phyloP scores from a whole-genome alignment of 164 flowering plant species.

The Dillenia suffruticosa region DNA sequence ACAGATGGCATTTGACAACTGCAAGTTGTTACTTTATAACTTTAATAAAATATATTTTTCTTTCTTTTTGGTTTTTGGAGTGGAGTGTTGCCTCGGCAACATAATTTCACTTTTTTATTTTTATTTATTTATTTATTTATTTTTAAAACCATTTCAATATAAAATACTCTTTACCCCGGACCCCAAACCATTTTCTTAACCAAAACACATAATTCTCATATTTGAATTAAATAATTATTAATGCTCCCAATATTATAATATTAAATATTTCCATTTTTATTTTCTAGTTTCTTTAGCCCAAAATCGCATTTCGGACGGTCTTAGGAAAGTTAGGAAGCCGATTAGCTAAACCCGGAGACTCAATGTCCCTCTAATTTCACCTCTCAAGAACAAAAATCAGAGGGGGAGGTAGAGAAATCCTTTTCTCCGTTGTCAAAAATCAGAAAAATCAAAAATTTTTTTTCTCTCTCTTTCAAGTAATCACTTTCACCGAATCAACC shows the following conservation, averaged over 20 bases:
- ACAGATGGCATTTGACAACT: too few species aligned
- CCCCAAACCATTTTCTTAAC: slow-evolving; percentile 56
- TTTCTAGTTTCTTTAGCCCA: slow-evolving; percentile 1
- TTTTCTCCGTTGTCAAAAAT: not conserved
- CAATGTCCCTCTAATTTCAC: not conserved
- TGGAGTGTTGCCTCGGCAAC: too few species aligned
- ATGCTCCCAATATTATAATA: slow-evolving; percentile 13
- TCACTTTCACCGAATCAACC: slow-evolving; percentile 1
- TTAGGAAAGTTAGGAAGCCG: slow-evolving; percentile 16
- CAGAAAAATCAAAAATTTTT: not conserved
- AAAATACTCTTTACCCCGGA: slow-evolving; percentile 30
- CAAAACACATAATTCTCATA: slow-evolving; percentile 37
- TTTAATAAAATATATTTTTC: slow-evolving; percentile 3
- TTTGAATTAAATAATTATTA: slow-evolving; percentile 24
- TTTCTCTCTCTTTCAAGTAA: not conserved
- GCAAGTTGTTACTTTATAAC: not conserved
- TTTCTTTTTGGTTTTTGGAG: not conserved
- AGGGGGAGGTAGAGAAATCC: not conserved
- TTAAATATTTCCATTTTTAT: slow-evolving; percentile 11
- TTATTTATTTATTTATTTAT: not conserved
- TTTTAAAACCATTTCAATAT: not conserved
- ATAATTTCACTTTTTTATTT: not conserved
- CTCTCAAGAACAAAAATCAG: not conserved
- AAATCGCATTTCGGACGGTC: slow-evolving; percentile 4
- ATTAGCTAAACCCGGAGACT: slow-evolving; percentile 8